A percentile compares a stretch with the other conserved stretches of the same genome.
Evolutionary conservation across 2,329 filamentous ascomycete genomes (phyloP).

Genomic region (Dactylellina haptotyla): DNA sequence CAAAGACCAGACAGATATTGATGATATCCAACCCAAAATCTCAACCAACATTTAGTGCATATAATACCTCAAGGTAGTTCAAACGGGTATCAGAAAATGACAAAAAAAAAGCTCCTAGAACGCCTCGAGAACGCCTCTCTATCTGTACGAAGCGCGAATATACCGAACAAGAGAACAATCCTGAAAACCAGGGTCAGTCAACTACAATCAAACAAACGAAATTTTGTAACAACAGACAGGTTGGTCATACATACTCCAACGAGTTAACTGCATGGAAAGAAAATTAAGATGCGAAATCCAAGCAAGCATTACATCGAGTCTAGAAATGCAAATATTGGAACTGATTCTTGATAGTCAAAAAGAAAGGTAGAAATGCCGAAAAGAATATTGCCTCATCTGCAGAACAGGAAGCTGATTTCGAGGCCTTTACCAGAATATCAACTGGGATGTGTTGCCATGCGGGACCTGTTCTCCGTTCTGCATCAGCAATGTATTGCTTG

Average conservation of each 20-base stretch:
- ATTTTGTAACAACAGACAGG: no score
- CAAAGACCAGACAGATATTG: no score
- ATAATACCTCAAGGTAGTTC: not conserved
- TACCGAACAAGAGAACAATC: not conserved
- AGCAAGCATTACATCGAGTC: not conserved
- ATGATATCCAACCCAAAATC: no score
- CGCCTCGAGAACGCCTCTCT: not conserved
- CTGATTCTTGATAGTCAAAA: not conserved
- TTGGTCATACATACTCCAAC: no score
- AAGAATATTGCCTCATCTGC: conserved; percentile 43
- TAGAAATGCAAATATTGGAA: not conserved
- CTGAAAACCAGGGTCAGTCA: no score
- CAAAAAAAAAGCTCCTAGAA: conserved; percentile 3
- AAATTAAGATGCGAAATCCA: not conserved
- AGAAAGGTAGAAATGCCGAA: not conserved
- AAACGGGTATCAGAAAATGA: conserved; percentile 9
- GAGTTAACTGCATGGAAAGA: no score
- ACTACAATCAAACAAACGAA: no score
- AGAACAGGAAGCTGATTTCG: not conserved
- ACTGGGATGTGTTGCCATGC: conserved; percentile 13
- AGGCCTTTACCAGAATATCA: no score
- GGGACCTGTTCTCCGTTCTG: not conserved
- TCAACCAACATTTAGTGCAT: no score
- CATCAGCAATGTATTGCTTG: conserved; percentile 28
- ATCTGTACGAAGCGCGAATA: not conserved